Percentiles rank a stretch among this genome's conserved stretches.
phyloP scores from a whole-genome alignment of 2,329 filamentous ascomycete species.

The Graphilbum fragrans region DNA sequence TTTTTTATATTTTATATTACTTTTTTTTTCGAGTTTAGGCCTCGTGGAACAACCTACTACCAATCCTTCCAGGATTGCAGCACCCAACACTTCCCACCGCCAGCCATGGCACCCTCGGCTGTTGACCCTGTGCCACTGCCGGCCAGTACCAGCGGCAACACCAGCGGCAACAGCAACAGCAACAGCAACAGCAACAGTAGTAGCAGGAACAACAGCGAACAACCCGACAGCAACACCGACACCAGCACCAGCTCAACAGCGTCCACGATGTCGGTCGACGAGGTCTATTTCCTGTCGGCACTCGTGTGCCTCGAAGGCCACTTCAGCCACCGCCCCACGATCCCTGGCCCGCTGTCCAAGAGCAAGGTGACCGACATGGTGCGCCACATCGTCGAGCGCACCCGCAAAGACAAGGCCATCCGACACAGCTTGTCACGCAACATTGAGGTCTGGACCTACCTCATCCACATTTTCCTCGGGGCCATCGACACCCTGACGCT shows the following conservation, averaged over 20 bases:
- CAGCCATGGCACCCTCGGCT: slow-evolving; percentile 12
- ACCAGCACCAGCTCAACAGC: slow-evolving; percentile 11
- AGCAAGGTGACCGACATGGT: slow-evolving; percentile 44
- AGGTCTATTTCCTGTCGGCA: slow-evolving; percentile 48
- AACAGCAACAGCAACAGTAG: no score
- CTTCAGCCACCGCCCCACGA: slow-evolving; percentile 42
- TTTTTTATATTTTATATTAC: no score
- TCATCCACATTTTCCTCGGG: slow-evolving; percentile 48
- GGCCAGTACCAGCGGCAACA: no score
- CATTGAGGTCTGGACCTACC: slow-evolving; percentile 53
- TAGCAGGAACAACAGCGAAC: no score
- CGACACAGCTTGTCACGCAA: slow-evolving; percentile 51
- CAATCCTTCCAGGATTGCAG: no score
- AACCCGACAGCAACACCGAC: no score
- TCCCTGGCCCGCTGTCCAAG: slow-evolving; percentile 41
- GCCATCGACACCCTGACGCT: slow-evolving; percentile 49
- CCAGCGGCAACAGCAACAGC: no score
- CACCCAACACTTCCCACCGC: no score
- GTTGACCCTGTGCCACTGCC: slow-evolving; percentile 10
- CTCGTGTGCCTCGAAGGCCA: slow-evolving; percentile 51
- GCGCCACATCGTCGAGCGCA: slow-evolving; percentile 50
- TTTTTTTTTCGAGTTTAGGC: no score
- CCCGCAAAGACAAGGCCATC: slow-evolving; percentile 47
- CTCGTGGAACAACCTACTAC: no score
- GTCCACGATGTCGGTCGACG: slow-evolving; percentile 42